These are phyloP conservation scores for Neurospora cerealis DNA, from an alignment of 495 filamentous ascomycete species.

Conservation along the genomic window DNA sequence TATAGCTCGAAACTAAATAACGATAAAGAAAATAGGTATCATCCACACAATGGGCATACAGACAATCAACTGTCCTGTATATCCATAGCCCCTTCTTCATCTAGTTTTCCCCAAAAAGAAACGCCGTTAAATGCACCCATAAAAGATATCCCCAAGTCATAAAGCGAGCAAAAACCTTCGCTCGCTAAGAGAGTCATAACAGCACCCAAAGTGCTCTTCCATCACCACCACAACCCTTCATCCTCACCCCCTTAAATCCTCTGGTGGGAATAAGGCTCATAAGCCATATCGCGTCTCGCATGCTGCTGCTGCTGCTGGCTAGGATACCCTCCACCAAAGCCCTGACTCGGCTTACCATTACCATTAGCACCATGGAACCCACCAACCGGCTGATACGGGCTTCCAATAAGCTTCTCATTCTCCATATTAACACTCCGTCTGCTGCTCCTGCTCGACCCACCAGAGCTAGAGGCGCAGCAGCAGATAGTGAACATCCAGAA, in stretches of 20 bases:
- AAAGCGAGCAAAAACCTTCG: neutral
- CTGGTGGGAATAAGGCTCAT: slow-evolving; percentile 45
- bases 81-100: neutral
- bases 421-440: slow-evolving; percentile 4
- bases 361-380: slow-evolving; percentile 23
- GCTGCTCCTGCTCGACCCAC: slow-evolving; percentile 14
- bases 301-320: slow-evolving; percentile 14
- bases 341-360: slow-evolving; percentile 21
- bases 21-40: neutral
- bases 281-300: slow-evolving; percentile 29
- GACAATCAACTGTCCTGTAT: neutral
- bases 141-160: neutral
- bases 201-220: neutral
- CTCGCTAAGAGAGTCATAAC: neutral
- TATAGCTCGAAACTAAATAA: slow-evolving; percentile 1
- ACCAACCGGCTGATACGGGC: slow-evolving; percentile 36
- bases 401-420: slow-evolving; percentile 37
- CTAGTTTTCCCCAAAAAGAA: neutral
- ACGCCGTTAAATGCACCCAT: neutral
- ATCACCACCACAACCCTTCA: neutral
- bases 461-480: slow-evolving; percentile 58
- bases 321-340: neutral
- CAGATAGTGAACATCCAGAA: slow-evolving; percentile 90
- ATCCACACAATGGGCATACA: neutral
- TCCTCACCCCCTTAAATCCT: slow-evolving; percentile 21